These are phyloP conservation scores for Fusarium heterosporum DNA, from an alignment of 2,329 filamentous ascomycete genomes.

Conservation along the genomic window DNA sequence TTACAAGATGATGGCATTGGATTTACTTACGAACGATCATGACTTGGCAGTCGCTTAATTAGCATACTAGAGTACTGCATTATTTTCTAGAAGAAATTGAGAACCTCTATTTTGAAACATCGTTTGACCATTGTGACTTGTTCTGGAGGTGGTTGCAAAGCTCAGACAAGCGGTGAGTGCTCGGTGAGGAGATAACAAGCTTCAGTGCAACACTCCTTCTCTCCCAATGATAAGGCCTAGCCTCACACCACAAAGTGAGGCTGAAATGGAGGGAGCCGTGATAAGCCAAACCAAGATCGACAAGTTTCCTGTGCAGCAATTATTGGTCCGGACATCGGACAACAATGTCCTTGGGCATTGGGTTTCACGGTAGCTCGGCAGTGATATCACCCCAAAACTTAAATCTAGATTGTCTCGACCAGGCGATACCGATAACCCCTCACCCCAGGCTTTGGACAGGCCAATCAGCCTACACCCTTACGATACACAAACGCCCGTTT, in stretches of 20 bases:
- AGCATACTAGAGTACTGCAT: constrained; percentile 24
- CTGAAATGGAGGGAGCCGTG: constrained; percentile 22
- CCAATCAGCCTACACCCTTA: constrained; percentile 30
- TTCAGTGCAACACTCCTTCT: background rate
- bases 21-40: constrained; percentile 31
- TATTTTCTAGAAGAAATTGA: constrained; percentile 28
- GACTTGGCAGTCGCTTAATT: constrained; percentile 33
- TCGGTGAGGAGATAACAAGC: constrained; percentile 27
- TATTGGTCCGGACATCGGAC: constrained; percentile 17
- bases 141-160: background rate
- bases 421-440: constrained; percentile 21
- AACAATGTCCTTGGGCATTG: constrained; percentile 20
- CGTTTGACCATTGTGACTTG: constrained; percentile 1
- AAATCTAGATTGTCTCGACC: constrained; percentile 26
- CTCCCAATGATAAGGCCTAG: constrained; percentile 9
- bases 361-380: background rate
- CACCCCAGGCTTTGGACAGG: background rate
- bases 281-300: constrained; percentile 28
- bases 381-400: constrained; percentile 24
- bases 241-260: constrained; percentile 15
- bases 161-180: constrained; percentile 19
- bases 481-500: constrained; percentile 7
- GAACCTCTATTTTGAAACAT: constrained; percentile 14
- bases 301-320: background rate
- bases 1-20: constrained; percentile 35